Base-by-base conservation (phyloP, 345 rosid species). In the Adansonia digitata region DNA sequence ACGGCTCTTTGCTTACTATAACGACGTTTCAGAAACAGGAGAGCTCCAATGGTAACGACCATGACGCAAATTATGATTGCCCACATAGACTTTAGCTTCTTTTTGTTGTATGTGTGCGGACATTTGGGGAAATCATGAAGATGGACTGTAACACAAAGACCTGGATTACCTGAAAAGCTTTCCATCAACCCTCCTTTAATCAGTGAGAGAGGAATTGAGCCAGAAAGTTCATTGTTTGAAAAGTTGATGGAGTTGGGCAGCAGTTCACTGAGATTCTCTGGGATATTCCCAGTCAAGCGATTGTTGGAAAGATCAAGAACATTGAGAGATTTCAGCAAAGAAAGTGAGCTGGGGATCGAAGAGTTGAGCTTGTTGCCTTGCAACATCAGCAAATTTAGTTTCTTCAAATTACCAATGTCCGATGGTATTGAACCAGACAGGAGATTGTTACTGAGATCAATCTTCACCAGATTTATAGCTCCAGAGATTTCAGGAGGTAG, bases 271-370 rank as follows among this genome's bases (percentile, higher is more conserved):
- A 94, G 88, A 73, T 86, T 70, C 53, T 90, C 89, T 5, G 98
- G 97, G 79, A 92, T 90, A 35, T 77, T 78, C 51, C 98, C 97
- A 0, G 92, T 87, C 76, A 92, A 83, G 55, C 57, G 84, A 76
- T 94, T 94, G 83, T 81, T 81, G 34, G 98, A 91, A 24, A 94
- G 86, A 77, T 94, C 98, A 62, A 94, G 97, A 75, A 94, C 92
- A 69, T 94, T 94, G 69, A 94, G 92, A 71, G 87, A 88, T 77
- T 89, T 88, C n/a, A 94, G 84, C 26, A 60, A 80, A 49, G 93
- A 92, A 20, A 94, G 83, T 46, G 98, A 82, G 39, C 75, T 68
- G 7, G 97, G 97, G 39, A 94, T 94, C 29, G 83, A 85, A 45
- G 91, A 92, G 56, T 63, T 83, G n/a, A 94, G 81, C 75, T 43